Evolutionary conservation across 371 early-diverging fungal genomes (phyloP).

Genomic region (Mortierella sp.): DNA sequence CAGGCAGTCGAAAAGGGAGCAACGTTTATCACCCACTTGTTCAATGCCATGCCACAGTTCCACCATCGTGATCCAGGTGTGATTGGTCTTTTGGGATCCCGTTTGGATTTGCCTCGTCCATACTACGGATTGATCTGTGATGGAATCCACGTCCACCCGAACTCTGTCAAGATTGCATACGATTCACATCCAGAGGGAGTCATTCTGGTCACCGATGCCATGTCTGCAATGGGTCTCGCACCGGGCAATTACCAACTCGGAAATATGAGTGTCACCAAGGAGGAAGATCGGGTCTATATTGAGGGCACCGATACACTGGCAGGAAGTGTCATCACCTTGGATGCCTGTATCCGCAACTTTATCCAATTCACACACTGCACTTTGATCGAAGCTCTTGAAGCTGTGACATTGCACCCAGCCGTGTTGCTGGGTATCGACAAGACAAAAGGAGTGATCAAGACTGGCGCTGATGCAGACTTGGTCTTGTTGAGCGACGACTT

Average conservation of each 20-base stretch:
- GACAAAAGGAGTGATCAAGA: conserved; percentile 78
- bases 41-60: conserved; percentile 87
- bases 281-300: conserved; percentile 78
- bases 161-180: conserved; percentile 82
- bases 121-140: conserved; percentile 85
- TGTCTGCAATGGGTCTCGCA: conserved; percentile 80
- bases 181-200: conserved; percentile 79
- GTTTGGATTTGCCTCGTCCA: conserved; percentile 66
- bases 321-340: conserved; percentile 78
- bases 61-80: conserved; percentile 87
- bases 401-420: conserved; percentile 88
- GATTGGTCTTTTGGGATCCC: conserved; percentile 77
- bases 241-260: conserved; percentile 83
- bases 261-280: conserved; percentile 69
- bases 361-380: conserved; percentile 82
- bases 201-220: conserved; percentile 81
- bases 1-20: conserved; percentile 75
- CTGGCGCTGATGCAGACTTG: conserved; percentile 86
- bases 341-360: conserved; percentile 83
- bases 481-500: conserved; percentile 79
- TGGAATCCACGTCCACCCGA: conserved; percentile 84
- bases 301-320: conserved; percentile 84
- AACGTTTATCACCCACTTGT: conserved; percentile 81
- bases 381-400: conserved; percentile 84
- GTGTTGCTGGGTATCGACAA: conserved; percentile 76